Evolutionary conservation across 441 rosid species (phyloP).

Genomic region (Euphorbia celastroides): DNA sequence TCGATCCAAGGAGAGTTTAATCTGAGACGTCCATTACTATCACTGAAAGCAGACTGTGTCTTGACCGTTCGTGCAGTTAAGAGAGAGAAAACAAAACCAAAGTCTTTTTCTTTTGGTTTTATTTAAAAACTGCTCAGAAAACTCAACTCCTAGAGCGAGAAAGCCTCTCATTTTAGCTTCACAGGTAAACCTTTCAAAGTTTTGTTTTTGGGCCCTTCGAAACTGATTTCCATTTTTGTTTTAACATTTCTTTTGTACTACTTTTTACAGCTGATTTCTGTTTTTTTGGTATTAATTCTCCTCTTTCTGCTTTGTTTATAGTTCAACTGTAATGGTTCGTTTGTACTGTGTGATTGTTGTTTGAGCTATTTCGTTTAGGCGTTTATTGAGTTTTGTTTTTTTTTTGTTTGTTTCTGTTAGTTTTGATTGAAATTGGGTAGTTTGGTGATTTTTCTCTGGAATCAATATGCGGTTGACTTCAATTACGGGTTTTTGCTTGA

Average conservation of each 20-base stretch:
- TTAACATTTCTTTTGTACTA: neutral
- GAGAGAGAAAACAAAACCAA: slow-evolving; percentile 24
- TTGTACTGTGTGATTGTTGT: slow-evolving; percentile 25
- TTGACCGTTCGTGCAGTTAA: slow-evolving; percentile 49
- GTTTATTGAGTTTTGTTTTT: slow-evolving; percentile 6
- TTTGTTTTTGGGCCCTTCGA: slow-evolving; percentile 2
- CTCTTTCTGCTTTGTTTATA: slow-evolving; percentile 9
- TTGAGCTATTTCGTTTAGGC: slow-evolving; percentile 30
- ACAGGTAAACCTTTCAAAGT: slow-evolving; percentile 21
- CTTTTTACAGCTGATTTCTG: neutral
- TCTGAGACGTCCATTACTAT: slow-evolving; percentile 50
- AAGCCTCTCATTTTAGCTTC: slow-evolving; percentile 10
- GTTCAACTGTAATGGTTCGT: slow-evolving; percentile 18
- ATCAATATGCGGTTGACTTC: slow-evolving; percentile 36
- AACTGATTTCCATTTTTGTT: slow-evolving; percentile 19
- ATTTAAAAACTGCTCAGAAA: slow-evolving; percentile 8
- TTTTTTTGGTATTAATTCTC: slow-evolving; percentile 8
- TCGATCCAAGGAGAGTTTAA: slow-evolving; percentile 29
- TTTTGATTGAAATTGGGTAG: slow-evolving; percentile 20
- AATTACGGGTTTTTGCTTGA: slow-evolving; percentile 14
- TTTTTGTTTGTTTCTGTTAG: slow-evolving; percentile 6
- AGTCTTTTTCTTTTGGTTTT: slow-evolving; percentile 26
- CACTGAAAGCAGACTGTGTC: slow-evolving; percentile 31
- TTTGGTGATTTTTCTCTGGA: slow-evolving; percentile 13
- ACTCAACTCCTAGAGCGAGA: slow-evolving; percentile 17